A percentile compares a stretch with the other conserved stretches of the same genome.
These are phyloP conservation scores for Trichoderma sp. DNA, from an alignment of 2,329 filamentous ascomycete species.

Conservation along the genomic window DNA sequence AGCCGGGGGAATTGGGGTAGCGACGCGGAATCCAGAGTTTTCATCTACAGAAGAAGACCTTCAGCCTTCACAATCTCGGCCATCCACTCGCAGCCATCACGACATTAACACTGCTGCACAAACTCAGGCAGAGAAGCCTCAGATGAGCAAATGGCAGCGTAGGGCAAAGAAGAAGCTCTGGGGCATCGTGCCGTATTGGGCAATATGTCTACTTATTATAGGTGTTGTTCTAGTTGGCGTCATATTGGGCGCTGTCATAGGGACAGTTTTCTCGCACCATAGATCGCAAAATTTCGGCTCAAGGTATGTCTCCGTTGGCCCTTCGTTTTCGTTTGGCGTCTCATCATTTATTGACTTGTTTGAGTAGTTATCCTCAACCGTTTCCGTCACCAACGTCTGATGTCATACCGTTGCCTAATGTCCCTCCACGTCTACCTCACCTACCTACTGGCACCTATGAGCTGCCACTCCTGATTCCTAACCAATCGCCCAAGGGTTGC, in stretches of 20 bases:
- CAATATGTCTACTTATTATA: slow-evolving; percentile 52
- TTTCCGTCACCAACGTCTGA: slow-evolving; percentile 47
- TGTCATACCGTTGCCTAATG: slow-evolving; percentile 51
- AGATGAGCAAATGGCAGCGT: slow-evolving; percentile 53
- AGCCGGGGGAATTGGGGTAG: slow-evolving; percentile 63
- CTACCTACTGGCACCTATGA: slow-evolving; percentile 58
- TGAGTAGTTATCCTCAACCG: slow-evolving; percentile 7
- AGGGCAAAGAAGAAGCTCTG: slow-evolving; percentile 58
- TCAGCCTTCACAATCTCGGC: slow-evolving; percentile 51
- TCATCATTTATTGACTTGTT: neutral
- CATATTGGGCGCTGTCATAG: slow-evolving; percentile 57
- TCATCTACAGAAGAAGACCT: slow-evolving; percentile 58
- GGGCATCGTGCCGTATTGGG: slow-evolving; percentile 64
- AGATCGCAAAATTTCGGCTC: neutral
- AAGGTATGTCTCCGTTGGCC: neutral
- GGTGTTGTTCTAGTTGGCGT: slow-evolving; percentile 55
- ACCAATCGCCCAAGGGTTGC: slow-evolving; percentile 56
- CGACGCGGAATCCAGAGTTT: slow-evolving; percentile 64
- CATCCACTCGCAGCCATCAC: slow-evolving; percentile 54
- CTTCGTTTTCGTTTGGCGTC: neutral
- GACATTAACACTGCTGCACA: slow-evolving; percentile 56
- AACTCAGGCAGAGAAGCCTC: slow-evolving; percentile 50
- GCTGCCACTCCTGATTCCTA: slow-evolving; percentile 56
- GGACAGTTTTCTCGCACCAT: slow-evolving; percentile 30
- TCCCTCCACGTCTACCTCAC: slow-evolving; percentile 53